Evolutionary conservation across 345 rosid species (phyloP).

Genomic region (Isatis tinctoria): DNA sequence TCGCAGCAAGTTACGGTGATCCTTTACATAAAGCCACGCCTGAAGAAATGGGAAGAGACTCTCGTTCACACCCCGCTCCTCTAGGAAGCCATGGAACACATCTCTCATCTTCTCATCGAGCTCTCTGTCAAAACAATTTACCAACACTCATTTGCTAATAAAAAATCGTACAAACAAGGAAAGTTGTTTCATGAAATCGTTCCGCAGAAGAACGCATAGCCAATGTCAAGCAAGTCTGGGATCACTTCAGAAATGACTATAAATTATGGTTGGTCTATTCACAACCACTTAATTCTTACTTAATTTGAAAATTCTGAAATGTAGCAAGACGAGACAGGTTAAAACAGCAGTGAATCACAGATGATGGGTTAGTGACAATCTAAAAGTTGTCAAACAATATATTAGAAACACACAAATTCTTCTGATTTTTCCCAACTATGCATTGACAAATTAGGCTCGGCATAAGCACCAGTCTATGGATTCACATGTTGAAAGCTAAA

Average conservation of each 20-base stretch:
- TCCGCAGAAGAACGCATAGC: background rate
- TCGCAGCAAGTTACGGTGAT: constrained; percentile 61
- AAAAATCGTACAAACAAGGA: background rate
- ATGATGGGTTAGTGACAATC: background rate
- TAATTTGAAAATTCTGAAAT: background rate
- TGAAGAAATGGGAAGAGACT: constrained; percentile 83
- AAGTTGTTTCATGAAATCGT: background rate
- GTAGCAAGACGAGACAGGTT: background rate
- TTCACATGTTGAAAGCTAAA: background rate
- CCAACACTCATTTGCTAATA: constrained; percentile 8
- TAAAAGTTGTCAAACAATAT: background rate
- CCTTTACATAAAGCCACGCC: constrained; percentile 92
- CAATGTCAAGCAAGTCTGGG: background rate
- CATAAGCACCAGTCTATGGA: background rate
- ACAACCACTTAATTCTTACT: background rate
- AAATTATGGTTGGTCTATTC: background rate
- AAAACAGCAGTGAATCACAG: background rate
- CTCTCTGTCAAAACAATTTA: constrained; percentile 44
- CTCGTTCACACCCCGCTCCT: constrained; percentile 80
- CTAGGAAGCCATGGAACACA: constrained; percentile 64
- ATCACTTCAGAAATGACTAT: background rate
- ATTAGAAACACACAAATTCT: background rate
- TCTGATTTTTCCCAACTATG: background rate
- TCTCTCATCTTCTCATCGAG: constrained; percentile 78
- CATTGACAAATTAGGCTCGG: background rate